Evolutionary conservation across 306 rosid species (phyloP).

Genomic region (Ochetophila trinervis): DNA sequence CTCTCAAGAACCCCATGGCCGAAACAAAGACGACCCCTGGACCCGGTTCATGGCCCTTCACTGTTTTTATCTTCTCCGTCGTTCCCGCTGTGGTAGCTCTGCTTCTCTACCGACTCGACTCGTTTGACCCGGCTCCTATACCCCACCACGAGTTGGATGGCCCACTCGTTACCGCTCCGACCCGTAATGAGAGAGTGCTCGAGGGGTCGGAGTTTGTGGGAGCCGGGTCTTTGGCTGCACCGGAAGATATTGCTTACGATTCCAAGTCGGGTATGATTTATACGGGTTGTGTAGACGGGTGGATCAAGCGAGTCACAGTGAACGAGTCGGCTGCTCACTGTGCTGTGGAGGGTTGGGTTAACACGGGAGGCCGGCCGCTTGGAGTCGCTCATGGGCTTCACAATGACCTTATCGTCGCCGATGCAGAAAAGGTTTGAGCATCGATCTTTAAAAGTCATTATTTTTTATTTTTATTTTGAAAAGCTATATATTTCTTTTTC

Average conservation of each 20-base stretch:
- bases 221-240: constrained; percentile 34
- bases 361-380: constrained; percentile 79
- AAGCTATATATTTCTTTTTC: too few species aligned
- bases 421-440: constrained; percentile 48
- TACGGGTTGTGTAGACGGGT: constrained; percentile 76
- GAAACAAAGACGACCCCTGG: neutral
- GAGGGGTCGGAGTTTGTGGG: constrained; percentile 42
- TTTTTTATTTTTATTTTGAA: too few species aligned
- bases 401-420: constrained; percentile 41
- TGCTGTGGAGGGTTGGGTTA: constrained; percentile 55
- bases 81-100: constrained; percentile 29
- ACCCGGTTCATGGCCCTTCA: constrained; percentile 7
- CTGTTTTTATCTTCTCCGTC: constrained; percentile 6
- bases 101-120: constrained; percentile 41
- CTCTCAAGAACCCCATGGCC: neutral
- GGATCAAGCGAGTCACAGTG: constrained; percentile 63
- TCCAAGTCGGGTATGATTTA: constrained; percentile 44
- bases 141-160: constrained; percentile 38
- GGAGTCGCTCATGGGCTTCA: constrained; percentile 47
- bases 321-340: constrained; percentile 48
- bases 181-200: constrained; percentile 27
- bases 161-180: constrained; percentile 16
- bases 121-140: constrained; percentile 42
- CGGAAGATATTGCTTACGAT: constrained; percentile 69
- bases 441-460: too few species aligned